phyloP scores from a whole-genome alignment of 2,329 filamentous ascomycete genomes.

The Zalaria sp. region DNA sequence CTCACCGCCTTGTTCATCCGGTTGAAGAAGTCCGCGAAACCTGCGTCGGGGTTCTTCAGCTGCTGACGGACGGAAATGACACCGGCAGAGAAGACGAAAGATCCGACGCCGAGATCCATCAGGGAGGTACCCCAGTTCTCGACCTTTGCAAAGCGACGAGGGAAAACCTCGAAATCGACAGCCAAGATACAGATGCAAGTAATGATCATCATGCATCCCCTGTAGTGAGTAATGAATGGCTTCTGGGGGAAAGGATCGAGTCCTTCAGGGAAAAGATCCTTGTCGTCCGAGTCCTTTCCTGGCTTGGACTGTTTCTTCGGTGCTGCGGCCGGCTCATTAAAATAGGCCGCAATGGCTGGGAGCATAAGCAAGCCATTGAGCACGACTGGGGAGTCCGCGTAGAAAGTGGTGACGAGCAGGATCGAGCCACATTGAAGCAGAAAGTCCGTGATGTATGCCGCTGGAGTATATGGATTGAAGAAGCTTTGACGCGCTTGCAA shows the following conservation, averaged over 20 bases:
- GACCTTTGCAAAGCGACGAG: slow-evolving; percentile 88
- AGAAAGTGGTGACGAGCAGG: slow-evolving; percentile 74
- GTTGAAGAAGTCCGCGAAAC: slow-evolving; percentile 35
- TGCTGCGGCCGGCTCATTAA: slow-evolving; percentile 23
- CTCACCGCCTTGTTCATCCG: slow-evolving; percentile 56
- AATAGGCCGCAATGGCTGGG: slow-evolving; percentile 40
- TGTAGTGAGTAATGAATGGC: slow-evolving; percentile 84
- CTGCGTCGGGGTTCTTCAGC: slow-evolving; percentile 42
- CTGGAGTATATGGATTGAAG: slow-evolving; percentile 59
- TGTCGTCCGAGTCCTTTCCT: slow-evolving; percentile 1
- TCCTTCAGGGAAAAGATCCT: slow-evolving; percentile 9
- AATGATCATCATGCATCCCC: slow-evolving; percentile 78
- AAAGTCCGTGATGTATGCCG: slow-evolving; percentile 66
- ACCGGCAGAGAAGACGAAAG: slow-evolving; percentile 90
- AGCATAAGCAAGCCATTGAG: slow-evolving; percentile 61
- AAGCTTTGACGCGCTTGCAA: slow-evolving; percentile 73
- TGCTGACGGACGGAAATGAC: slow-evolving; percentile 76
- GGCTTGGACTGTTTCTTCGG: slow-evolving; percentile 9
- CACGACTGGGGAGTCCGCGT: slow-evolving; percentile 59
- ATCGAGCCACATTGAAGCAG: slow-evolving; percentile 72
- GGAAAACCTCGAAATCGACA: slow-evolving; percentile 88
- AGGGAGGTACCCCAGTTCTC: slow-evolving; percentile 99
- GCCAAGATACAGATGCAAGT: slow-evolving; percentile 91
- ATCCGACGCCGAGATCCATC: slow-evolving; percentile 95
- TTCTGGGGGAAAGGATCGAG: slow-evolving; percentile 56